phyloP scores from a whole-genome alignment of 2,329 filamentous ascomycete species.

The Curvularia sp. region DNA sequence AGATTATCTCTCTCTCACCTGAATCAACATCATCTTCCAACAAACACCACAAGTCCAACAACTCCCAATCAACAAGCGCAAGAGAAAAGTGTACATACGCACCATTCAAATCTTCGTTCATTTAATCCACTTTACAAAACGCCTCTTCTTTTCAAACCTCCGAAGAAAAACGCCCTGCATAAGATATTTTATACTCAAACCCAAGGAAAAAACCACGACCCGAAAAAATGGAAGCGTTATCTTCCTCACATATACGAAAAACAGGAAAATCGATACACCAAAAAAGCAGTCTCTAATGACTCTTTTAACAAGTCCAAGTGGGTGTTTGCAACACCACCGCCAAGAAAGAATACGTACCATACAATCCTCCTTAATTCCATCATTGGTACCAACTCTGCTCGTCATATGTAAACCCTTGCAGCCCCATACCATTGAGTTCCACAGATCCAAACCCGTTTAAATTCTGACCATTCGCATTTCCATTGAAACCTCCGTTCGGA shows the following conservation, averaged over 20 bases:
- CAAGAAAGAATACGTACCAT: background rate
- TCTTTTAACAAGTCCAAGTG: background rate
- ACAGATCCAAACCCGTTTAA: conserved; percentile 12
- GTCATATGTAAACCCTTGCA: conserved; percentile 36
- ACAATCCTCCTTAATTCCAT: background rate
- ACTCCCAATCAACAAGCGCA: background rate
- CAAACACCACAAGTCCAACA: too few species aligned
- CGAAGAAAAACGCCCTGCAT: background rate
- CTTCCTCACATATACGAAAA: background rate
- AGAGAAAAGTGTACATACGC: background rate
- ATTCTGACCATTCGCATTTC: conserved; percentile 8
- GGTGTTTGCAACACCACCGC: background rate
- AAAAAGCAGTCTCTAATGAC: background rate
- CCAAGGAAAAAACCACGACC: background rate
- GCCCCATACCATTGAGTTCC: conserved; percentile 19
- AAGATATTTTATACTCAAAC: background rate
- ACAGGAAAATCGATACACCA: too few species aligned
- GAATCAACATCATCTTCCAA: background rate
- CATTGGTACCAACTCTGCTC: conserved; percentile 38
- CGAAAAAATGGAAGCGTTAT: background rate
- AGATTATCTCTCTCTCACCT: background rate
- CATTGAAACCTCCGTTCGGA: conserved; percentile 21
- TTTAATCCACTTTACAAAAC: background rate
- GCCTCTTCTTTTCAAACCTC: background rate
- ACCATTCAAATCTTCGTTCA: background rate